Evolutionary conservation across 805 yeast species (phyloP), one percentile per base, ranked within the genome.

Genomic region (Wickerhamiella azymoides): DNA sequence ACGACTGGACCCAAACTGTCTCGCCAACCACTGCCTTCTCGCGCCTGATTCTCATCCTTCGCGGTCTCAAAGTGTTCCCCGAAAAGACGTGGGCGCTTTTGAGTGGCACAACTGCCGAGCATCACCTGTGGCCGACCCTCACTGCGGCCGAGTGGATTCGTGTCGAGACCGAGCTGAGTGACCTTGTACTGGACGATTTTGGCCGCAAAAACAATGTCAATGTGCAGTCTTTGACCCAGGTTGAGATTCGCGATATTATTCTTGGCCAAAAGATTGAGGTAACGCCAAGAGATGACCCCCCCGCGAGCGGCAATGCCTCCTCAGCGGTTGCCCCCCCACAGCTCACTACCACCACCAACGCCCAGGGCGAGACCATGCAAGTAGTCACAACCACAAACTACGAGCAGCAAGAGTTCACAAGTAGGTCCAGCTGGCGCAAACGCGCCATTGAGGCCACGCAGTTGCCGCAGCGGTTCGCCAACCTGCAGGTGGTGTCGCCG

Each of bases 1-100:
- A 92, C 61, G 95, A 92, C 59, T 92, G 99, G 99, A 67, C 86
- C 47, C 73, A 76, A 49, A 70, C 76, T 1, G 76, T 85, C 36
- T 84, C 95, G 0, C 76, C 95, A 0, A 84, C 80, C 60, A 92
- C 98, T 1, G 97, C 97, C 0, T 92, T 92, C 60, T 85, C 96
- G 5, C 72, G 99, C 50, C 67, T 89, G 47, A 74, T 86, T 43
- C 68, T 92, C 49, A 66, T 92, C n/a, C 66, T 92, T 57, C 71
- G 98, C 51, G 93, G 89, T 0, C 64, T 89, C 49, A 80, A 80
- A 45, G 77, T 88, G 14, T 78, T 81, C 58, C 77, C 74, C 43
- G 96, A 84, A 45, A 72, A 77, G 50, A 76, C 96, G 0, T 81
- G 80, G 57, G 62, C 79, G 52, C 79, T 86, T 42, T 64, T 89